These are phyloP conservation scores for Setomelanomma holmii DNA, from an alignment of 2,329 filamentous ascomycete species.

Conservation along the genomic window DNA sequence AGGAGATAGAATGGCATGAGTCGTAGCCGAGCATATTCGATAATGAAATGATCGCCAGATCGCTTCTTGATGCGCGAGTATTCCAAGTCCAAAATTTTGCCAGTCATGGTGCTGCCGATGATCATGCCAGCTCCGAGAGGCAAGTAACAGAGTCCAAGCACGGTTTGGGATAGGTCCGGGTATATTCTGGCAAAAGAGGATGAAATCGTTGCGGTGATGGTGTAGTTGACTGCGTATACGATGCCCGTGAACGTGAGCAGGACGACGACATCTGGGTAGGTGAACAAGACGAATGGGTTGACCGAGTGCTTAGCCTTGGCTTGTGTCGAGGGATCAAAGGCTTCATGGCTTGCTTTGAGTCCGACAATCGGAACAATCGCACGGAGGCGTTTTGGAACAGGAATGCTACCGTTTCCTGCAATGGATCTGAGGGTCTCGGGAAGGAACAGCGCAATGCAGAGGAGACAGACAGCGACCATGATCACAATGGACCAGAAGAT, in stretches of 20 bases:
- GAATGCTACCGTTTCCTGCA: constrained; percentile 48
- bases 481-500: constrained; percentile 52
- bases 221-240: constrained; percentile 41
- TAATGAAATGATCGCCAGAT: constrained; percentile 29
- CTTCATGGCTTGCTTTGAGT: constrained; percentile 23
- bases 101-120: constrained; percentile 59
- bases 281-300: constrained; percentile 37
- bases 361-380: constrained; percentile 32
- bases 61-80: constrained; percentile 51
- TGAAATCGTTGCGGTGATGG: constrained; percentile 40
- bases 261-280: constrained; percentile 50
- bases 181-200: constrained; percentile 34
- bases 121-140: constrained; percentile 64
- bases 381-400: constrained; percentile 26
- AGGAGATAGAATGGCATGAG: constrained; percentile 36
- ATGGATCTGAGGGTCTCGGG: constrained; percentile 53
- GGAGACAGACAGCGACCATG: constrained; percentile 45
- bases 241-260: constrained; percentile 48
- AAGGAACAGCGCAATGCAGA: constrained; percentile 47
- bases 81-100: constrained; percentile 61
- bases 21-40: constrained; percentile 36
- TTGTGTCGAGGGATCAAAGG: constrained; percentile 14
- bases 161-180: constrained; percentile 30
- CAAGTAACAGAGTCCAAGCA: constrained; percentile 54
- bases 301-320: constrained; percentile 29